A percentile compares a stretch with the other conserved stretches of the same genome.
phyloP scores from a whole-genome alignment of 768 basidiomycete species.

The Strobilomyces confusus region DNA sequence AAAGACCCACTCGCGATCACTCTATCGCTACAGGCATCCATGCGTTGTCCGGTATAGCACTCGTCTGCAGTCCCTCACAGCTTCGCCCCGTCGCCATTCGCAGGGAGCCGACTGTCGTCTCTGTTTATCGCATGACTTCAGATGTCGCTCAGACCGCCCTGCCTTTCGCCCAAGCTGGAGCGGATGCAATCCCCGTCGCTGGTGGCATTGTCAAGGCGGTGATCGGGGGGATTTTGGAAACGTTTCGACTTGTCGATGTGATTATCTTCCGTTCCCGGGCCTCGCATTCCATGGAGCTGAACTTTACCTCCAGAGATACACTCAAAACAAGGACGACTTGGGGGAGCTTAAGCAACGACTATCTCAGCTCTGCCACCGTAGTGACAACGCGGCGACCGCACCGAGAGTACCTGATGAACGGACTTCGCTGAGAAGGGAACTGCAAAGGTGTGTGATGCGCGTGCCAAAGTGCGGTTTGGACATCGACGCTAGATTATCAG shows the following conservation, averaged over 20 bases:
- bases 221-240: neutral
- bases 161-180: neutral
- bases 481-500: neutral
- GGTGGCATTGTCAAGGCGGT: neutral
- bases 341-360: neutral
- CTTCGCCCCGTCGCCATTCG: constrained; percentile 35
- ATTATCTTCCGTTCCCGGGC: neutral
- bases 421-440: neutral
- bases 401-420: neutral
- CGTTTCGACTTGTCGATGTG: neutral
- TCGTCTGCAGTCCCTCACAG: constrained; percentile 26
- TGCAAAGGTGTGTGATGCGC: neutral
- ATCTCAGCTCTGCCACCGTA: neutral
- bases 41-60: neutral
- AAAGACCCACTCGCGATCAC: neutral
- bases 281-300: neutral
- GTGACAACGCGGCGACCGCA: neutral
- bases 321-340: neutral
- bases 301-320: neutral
- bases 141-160: neutral
- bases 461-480: neutral
- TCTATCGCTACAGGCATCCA: neutral
- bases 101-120: constrained; percentile 20
- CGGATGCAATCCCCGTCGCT: neutral
- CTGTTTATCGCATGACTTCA: neutral